Evolutionary conservation across 1,284 basidiomycete genomes (phyloP), one percentile per base, ranked within the genome.

Genomic region (Tylopilus sp.): DNA sequence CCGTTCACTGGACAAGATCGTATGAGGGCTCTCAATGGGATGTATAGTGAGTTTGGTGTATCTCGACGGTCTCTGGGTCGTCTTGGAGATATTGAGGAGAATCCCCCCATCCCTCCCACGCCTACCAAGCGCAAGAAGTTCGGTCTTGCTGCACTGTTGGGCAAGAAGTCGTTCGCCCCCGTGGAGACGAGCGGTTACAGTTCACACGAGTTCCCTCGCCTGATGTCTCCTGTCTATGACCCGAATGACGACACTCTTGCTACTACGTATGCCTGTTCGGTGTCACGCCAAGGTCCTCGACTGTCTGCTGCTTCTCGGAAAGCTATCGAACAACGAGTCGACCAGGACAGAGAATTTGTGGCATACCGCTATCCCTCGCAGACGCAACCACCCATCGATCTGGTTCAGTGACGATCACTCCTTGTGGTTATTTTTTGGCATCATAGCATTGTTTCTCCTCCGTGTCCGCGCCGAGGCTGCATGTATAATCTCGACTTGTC

Each of bases 311-410:
- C 74, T n/a, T 81, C 83, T 18, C 75, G 82, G 46, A 86, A 81
- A 70, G 81, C 80, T 42, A 72, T 88, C 48, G 86, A 87, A 57
- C 80, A 84, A 55, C 73, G 87, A n/a, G 86, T 91, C 25, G 76
- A 84, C 25, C 89, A 87, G 67, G 86, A 89, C 61, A 68, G 79
- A 2, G 84, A 90, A 25, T 90, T 91, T 60, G 82, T 90, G 52
- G 86, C 88, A 3, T 90, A 90, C 65, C 79, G 88, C 33, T 91
- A 91, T 66, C 89, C 89, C 9, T 89, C 86, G 12, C 79, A 76
- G 53, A 82, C 86, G 54, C 81, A 85, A 52, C 59, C 74, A 70
- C 46, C 69, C 78, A 7, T 57, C 52, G 81, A 83, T 61, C 70
- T 85, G 39, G 56, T 84, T 51, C 77, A 77, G 61, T 84, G 65